Evolutionary conservation across 441 rosid genomes (phyloP).

Genomic region (Adansonia madagascariensis): DNA sequence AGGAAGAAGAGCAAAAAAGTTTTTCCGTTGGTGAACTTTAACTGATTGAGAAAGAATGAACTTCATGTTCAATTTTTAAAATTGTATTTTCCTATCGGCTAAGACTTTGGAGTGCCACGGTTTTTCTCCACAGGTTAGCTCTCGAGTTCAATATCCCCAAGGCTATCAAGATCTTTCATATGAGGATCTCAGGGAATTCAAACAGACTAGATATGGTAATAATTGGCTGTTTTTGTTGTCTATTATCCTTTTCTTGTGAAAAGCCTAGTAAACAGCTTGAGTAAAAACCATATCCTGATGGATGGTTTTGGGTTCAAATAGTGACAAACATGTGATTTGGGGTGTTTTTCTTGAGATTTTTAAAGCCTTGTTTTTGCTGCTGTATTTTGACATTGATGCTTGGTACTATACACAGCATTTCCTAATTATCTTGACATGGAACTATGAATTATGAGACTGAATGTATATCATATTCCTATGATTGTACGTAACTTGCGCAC

Average conservation of each 20-base stretch:
- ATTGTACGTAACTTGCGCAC: background rate
- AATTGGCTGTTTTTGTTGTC: slow-evolving; percentile 19
- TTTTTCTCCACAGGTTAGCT: slow-evolving; percentile 75
- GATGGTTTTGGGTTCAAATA: background rate
- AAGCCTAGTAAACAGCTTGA: background rate
- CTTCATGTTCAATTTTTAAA: slow-evolving; percentile 20
- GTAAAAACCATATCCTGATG: background rate
- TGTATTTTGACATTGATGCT: background rate
- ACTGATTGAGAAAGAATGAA: slow-evolving; percentile 19
- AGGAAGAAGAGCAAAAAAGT: background rate
- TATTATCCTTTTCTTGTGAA: slow-evolving; percentile 15
- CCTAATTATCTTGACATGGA: background rate
- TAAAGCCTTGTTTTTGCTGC: background rate
- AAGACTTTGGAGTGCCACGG: slow-evolving; percentile 29
- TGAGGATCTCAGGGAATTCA: slow-evolving; percentile 97
- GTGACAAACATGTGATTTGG: background rate
- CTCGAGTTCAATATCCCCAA: slow-evolving; percentile 89
- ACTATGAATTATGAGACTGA: background rate
- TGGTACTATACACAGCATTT: background rate
- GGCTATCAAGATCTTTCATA: slow-evolving; percentile 87
- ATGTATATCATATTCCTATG: background rate
- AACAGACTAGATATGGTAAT: slow-evolving; percentile 98
- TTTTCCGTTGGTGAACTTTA: background rate
- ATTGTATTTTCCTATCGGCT: slow-evolving; percentile 19
- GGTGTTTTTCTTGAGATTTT: background rate